Evolutionary conservation across 2,329 filamentous ascomycete species (phyloP).

Genomic region (Rhynchosporium graminicola): DNA sequence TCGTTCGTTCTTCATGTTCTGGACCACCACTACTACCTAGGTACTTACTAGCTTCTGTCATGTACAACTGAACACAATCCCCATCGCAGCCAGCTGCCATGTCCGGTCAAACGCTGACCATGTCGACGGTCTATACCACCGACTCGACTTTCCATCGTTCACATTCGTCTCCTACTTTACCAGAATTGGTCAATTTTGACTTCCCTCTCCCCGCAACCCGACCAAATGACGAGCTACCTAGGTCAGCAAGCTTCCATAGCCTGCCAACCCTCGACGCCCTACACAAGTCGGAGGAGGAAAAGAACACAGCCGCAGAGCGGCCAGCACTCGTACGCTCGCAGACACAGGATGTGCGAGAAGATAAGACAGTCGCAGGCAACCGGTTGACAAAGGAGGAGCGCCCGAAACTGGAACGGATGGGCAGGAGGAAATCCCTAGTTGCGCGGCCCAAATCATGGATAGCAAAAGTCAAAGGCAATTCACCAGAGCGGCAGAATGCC

Average conservation of each 20-base stretch:
- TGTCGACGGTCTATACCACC: slow-evolving; percentile 36
- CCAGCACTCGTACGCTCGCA: slow-evolving; percentile 20
- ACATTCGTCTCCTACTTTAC: slow-evolving; percentile 39
- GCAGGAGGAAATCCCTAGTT: slow-evolving; percentile 40
- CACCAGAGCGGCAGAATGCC: slow-evolving; percentile 35
- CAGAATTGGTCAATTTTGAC: slow-evolving; percentile 35
- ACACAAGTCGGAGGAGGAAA: slow-evolving; percentile 29
- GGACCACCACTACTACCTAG: slow-evolving; percentile 4
- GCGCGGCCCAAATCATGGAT: slow-evolving; percentile 42
- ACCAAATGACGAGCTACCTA: slow-evolving; percentile 44
- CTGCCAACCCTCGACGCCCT: slow-evolving; percentile 45
- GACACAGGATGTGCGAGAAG: slow-evolving; percentile 24
- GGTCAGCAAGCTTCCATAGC: slow-evolving; percentile 60
- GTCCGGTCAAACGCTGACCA: slow-evolving; percentile 38
- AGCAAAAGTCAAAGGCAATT: slow-evolving; percentile 37
- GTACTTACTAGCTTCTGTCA: slow-evolving; percentile 24
- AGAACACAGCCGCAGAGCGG: slow-evolving; percentile 25
- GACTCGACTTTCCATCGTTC: slow-evolving; percentile 38
- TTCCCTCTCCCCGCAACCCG: slow-evolving; percentile 29
- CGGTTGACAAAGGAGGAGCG: slow-evolving; percentile 34
- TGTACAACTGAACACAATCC: slow-evolving; percentile 31
- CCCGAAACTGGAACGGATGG: slow-evolving; percentile 35
- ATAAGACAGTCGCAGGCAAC: slow-evolving; percentile 22
- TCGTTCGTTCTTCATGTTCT: slow-evolving; percentile 20
- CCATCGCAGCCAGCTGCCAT: slow-evolving; percentile 34